These are phyloP conservation scores for Polytrichum commune DNA, from an alignment of 225 moss, liverwort and hornwort genomes.

Conservation along the genomic window DNA sequence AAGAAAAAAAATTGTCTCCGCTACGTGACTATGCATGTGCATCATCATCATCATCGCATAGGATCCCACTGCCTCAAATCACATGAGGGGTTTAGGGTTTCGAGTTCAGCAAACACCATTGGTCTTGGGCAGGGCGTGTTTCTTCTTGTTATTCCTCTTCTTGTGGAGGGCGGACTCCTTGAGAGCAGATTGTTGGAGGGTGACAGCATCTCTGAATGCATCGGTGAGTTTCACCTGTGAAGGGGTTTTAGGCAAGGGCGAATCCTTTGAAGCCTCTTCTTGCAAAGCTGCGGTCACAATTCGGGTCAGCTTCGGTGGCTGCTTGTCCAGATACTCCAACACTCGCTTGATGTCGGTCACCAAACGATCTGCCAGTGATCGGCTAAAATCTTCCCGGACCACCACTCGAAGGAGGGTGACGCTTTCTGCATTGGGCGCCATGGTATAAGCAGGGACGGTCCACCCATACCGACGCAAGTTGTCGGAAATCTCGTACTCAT, in stretches of 20 bases:
- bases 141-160: slow-evolving; percentile 21
- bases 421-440: slow-evolving; percentile 73
- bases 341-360: slow-evolving; percentile 36
- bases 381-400: slow-evolving; percentile 85
- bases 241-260: slow-evolving; percentile 12
- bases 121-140: slow-evolving; percentile 29
- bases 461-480: slow-evolving; percentile 65
- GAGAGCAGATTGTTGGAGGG: slow-evolving; percentile 13
- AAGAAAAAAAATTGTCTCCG: too few species aligned
- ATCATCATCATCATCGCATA: too few species aligned
- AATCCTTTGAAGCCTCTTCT: slow-evolving; percentile 18
- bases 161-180: slow-evolving; percentile 16
- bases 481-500: slow-evolving; percentile 67
- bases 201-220: slow-evolving; percentile 24
- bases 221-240: slow-evolving; percentile 13
- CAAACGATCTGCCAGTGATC: slow-evolving; percentile 60
- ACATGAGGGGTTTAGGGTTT: background rate
- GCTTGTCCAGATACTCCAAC: slow-evolving; percentile 31
- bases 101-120: slow-evolving; percentile 35
- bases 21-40: too few species aligned
- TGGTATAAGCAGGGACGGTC: slow-evolving; percentile 92
- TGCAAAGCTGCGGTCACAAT: slow-evolving; percentile 29
- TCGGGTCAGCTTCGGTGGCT: slow-evolving; percentile 42
- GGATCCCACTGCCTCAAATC: too few species aligned
- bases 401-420: slow-evolving; percentile 69